A percentile compares a stretch with the other conserved stretches of the same genome.
These are phyloP conservation scores for Neurospora terricola DNA, from an alignment of 495 filamentous ascomycete species.

Conservation along the genomic window DNA sequence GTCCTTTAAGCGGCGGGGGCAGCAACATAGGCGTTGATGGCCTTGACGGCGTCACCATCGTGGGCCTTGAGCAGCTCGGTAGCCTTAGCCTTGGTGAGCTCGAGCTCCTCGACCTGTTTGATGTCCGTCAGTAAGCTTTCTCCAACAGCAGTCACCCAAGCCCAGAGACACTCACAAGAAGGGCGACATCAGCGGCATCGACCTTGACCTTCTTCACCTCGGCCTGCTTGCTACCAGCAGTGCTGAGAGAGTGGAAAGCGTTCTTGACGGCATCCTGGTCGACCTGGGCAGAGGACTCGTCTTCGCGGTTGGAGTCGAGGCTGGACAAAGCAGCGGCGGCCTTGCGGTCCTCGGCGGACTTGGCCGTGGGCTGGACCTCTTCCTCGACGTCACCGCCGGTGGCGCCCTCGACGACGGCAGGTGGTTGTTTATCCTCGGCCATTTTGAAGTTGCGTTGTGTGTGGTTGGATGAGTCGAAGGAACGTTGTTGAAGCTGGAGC, in stretches of 20 bases:
- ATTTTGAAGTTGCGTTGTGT: slow-evolving; percentile 23
- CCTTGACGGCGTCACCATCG: slow-evolving; percentile 64
- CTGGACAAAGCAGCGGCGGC: slow-evolving; percentile 75
- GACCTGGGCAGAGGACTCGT: slow-evolving; percentile 41
- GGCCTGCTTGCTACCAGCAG: slow-evolving; percentile 18
- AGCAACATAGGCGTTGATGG: slow-evolving; percentile 49
- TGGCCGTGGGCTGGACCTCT: slow-evolving; percentile 51
- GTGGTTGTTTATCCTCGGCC: slow-evolving; percentile 51
- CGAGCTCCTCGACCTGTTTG: slow-evolving; percentile 63
- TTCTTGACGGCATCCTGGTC: slow-evolving; percentile 76
- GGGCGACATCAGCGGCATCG: slow-evolving; percentile 33
- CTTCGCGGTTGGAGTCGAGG: slow-evolving; percentile 58
- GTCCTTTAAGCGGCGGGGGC: background rate
- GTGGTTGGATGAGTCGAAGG: background rate
- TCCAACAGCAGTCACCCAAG: background rate
- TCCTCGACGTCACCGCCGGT: slow-evolving; percentile 54
- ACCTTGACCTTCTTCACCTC: slow-evolving; percentile 43
- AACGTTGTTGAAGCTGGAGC: background rate
- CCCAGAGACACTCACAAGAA: slow-evolving; percentile 23
- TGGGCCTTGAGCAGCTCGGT: slow-evolving; percentile 73
- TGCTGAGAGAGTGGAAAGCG: slow-evolving; percentile 64
- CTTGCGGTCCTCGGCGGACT: slow-evolving; percentile 78
- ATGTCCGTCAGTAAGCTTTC: slow-evolving; percentile 1
- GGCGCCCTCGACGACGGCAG: slow-evolving; percentile 45
- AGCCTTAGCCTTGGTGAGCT: slow-evolving; percentile 68